Percentiles rank a stretch among this genome's conserved stretches.
Conservation (phyloP, 1,139 yeast genomes). For the Suhomyces ambrosiae region DNA sequence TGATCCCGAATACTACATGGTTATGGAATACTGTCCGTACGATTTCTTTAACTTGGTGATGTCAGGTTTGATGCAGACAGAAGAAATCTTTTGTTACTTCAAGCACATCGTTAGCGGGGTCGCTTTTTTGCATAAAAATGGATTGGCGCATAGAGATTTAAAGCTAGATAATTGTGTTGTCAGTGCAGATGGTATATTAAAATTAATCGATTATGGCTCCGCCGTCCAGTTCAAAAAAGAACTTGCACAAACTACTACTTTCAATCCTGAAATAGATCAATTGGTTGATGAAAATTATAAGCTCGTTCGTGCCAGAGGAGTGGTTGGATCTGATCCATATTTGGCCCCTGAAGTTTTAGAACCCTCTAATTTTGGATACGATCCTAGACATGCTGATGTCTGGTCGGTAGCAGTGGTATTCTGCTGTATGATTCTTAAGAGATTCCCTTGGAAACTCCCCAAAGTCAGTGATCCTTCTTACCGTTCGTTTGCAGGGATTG, state of each 20-base stretch:
- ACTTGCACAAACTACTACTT: conserved; percentile 6
- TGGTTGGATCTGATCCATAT: conserved; percentile 82
- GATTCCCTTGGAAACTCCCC: conserved; percentile 84
- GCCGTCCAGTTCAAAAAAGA: conserved; percentile 62
- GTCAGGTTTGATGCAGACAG: conserved; percentile 63
- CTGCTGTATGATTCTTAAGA: conserved; percentile 69
- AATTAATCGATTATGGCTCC: conserved; percentile 77
- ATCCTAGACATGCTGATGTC: conserved; percentile 71
- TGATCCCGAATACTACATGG: conserved; percentile 52
- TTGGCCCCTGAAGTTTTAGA: conserved; percentile 74
- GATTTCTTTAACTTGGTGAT: conserved; percentile 79
- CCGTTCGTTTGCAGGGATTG: conserved; percentile 40
- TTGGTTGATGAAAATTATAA: conserved; percentile 27
- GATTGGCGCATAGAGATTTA: conserved; percentile 76
- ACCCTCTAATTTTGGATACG: conserved; percentile 50
- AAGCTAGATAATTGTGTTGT: conserved; percentile 81
- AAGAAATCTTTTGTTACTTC: conserved; percentile 68
- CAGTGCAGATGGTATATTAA: conserved; percentile 58
- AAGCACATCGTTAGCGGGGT: conserved; percentile 68
- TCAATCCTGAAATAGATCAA: conserved; percentile 17
- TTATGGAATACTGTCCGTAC: conserved; percentile 75
- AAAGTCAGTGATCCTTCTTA: conserved; percentile 57
- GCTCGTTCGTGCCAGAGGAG: conserved; percentile 55
- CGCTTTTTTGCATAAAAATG: conserved; percentile 60
- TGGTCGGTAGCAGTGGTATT: conserved; percentile 81